Percentiles rank a stretch among this genome's conserved stretches.
phyloP scores from a whole-genome alignment of 208 protist genomes.

The Wallacemonas sp. region DNA sequence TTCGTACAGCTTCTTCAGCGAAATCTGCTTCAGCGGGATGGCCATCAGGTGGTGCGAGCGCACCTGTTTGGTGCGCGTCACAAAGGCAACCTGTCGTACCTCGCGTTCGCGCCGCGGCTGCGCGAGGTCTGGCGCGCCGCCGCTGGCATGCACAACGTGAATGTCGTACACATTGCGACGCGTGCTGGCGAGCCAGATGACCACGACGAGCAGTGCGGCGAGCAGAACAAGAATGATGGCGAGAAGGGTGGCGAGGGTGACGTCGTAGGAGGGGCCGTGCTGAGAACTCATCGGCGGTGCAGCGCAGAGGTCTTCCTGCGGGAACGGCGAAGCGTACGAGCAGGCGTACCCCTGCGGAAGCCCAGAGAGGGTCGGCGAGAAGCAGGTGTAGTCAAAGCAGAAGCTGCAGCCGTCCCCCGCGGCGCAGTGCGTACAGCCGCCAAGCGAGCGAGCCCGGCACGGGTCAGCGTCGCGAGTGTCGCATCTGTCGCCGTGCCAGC shows the following conservation, averaged over 20 bases:
- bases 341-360: slow-evolving; percentile 33
- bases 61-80: not conserved
- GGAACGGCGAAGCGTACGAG: slow-evolving; percentile 21
- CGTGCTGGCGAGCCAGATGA: not conserved
- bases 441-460: slow-evolving; percentile 37
- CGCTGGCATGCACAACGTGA: slow-evolving; percentile 6
- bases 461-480: slow-evolving; percentile 26
- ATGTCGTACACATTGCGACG: slow-evolving; percentile 11
- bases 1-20: slow-evolving; percentile 22
- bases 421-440: slow-evolving; percentile 38
- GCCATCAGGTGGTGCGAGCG: not conserved
- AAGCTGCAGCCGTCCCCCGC: slow-evolving; percentile 34
- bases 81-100: not conserved
- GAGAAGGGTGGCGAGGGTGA: slow-evolving; percentile 12
- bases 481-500: slow-evolving; percentile 28
- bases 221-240: slow-evolving; percentile 13
- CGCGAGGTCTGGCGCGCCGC: slow-evolving; percentile 21
- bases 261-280: not conserved
- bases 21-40: slow-evolving; percentile 27
- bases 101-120: slow-evolving; percentile 24
- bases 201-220: not conserved
- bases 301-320: not conserved
- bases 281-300: not conserved
- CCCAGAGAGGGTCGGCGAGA: slow-evolving; percentile 30
- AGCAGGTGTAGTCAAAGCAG: slow-evolving; percentile 49